Evolutionary conservation across 169 alveolate genomes (phyloP), one percentile per base, ranked within the genome.

Genomic region (Cyclospora cayetanensis): DNA sequence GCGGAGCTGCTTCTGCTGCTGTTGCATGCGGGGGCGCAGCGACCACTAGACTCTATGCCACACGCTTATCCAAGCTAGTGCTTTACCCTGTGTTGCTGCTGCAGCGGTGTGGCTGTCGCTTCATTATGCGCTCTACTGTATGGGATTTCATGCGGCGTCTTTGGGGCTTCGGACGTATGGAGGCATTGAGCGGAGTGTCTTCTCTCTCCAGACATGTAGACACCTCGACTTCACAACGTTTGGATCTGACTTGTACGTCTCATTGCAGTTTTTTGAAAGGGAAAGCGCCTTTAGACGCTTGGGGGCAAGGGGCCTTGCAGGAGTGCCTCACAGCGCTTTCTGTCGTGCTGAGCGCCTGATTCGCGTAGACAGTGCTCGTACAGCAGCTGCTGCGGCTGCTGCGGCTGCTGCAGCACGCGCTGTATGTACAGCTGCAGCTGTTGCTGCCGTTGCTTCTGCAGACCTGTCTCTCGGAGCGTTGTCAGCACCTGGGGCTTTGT

Each of bases 141-240:
- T 66, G 39, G 79, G 79, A 7, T 66, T 66, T 22, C 79, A 66
- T 22, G 79, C 79, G 9, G 79, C 79, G 9, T 66, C 79, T 27
- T 22, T 66, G 79, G 79, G 79, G 46, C 79, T 66, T 4, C 79
- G 79, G n/a, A 66, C 79, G 4, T 66, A 66, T 43, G 79, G 79
- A 37, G 79, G 79, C 39, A 27, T 66, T 11, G 79, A 66, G 46
- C 20, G 29, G 18, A 66, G 42, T 31, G 35, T 66, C 41, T 66
- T 27, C 79, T 66, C 79, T 20, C 79, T 66, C 20, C 79, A 66
- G 41, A 66, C 79, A 4, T 66, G 79, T 43, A 66, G 39, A 20
- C 79, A 66, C 43, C 37, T 66, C n/a, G 9, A 27, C 46, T 66
- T 66, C 79, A 4, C 25, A 37, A 27, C 79, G 31, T 66, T 66